Base-by-base conservation (phyloP, 1,284 basidiomycete genomes). In the Puccinia novopanici region DNA sequence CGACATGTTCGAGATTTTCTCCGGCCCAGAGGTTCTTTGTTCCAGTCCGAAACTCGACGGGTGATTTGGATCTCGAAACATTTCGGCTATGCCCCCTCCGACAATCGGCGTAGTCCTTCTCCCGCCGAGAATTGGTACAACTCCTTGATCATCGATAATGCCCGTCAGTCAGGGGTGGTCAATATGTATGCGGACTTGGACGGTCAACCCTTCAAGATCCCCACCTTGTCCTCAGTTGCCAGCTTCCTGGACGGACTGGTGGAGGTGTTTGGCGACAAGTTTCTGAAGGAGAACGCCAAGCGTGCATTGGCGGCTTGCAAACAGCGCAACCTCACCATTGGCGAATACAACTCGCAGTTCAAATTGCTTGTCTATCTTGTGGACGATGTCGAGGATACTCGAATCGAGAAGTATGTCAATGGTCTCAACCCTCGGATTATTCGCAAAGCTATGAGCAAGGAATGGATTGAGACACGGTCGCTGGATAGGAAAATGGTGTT, bases 181-280 rank as follows among this genome's bases (percentile, higher is more conserved):
- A 34, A 65, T 13, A 3, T 24, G 37, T 65, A 65, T 65, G 61
- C 8, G 5, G 61, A 65, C 17, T 15, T 65, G 9, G 34, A 65
- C n/a, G 40, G 34, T 17, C 12, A 19, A 5, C 34, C 30, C 2
- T 65, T 65, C 61, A 37, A 6, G 3, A 8, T 40, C 10, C 61
- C 61, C 3, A 19, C 17, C 8, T 27, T 65, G 34, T 3, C 17
- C 10, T 65, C 34, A 17, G 61, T 65, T 12, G 8, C 12, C 2
- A 5, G 4, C 13, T 71, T 71, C 27, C 3, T 48, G 5, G 24
- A 71, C 3, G 50, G 50, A n/a, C 10, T 71, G 42, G 27, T 50
- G 12, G 42, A 10, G 27, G 45, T 71, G 3, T 71, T 71, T 71
- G 68, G 68, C 3, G 45, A 71, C 45, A 71, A 71, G 68, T 71